Percentiles rank a stretch among this genome's conserved stretches.
phyloP scores from a whole-genome alignment of 805 yeast genomes.

The Pichia occidentalis region DNA sequence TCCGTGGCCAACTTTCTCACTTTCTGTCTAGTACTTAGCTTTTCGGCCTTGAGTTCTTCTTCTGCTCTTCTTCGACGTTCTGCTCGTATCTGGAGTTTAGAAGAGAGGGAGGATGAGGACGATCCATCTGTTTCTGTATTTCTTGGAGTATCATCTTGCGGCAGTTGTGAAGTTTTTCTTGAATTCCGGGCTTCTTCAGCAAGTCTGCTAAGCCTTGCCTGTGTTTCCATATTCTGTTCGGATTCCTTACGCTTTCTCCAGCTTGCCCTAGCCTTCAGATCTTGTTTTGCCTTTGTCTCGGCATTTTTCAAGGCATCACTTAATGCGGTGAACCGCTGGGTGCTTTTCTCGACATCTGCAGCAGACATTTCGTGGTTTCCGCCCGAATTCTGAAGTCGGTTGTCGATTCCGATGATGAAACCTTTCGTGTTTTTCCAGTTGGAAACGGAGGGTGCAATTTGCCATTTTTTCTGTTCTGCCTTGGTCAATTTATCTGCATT shows the following conservation, averaged over 20 bases:
- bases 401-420: slow-evolving; percentile 73
- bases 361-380: slow-evolving; percentile 18
- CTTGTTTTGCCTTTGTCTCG: slow-evolving; percentile 52
- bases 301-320: slow-evolving; percentile 70
- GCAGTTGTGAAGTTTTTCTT: not conserved
- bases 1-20: slow-evolving; percentile 38
- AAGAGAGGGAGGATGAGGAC: slow-evolving; percentile 22
- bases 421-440: slow-evolving; percentile 96
- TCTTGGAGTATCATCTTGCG: slow-evolving; percentile 5
- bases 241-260: slow-evolving; percentile 34
- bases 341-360: slow-evolving; percentile 38
- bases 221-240: slow-evolving; percentile 42
- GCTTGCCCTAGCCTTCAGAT: slow-evolving; percentile 44
- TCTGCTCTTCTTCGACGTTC: slow-evolving; percentile 43
- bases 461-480: slow-evolving; percentile 76
- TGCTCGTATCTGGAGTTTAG: slow-evolving; percentile 35
- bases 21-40: slow-evolving; percentile 40
- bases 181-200: slow-evolving; percentile 42
- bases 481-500: slow-evolving; percentile 49
- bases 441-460: slow-evolving; percentile 84
- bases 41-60: slow-evolving; percentile 37
- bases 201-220: slow-evolving; percentile 41
- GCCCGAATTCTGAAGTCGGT: slow-evolving; percentile 55
- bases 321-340: slow-evolving; percentile 44
- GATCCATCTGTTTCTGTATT: slow-evolving; percentile 15